Base-by-base conservation (phyloP, 2,329 filamentous ascomycete species). In the Ceratocystis harringtonii region DNA sequence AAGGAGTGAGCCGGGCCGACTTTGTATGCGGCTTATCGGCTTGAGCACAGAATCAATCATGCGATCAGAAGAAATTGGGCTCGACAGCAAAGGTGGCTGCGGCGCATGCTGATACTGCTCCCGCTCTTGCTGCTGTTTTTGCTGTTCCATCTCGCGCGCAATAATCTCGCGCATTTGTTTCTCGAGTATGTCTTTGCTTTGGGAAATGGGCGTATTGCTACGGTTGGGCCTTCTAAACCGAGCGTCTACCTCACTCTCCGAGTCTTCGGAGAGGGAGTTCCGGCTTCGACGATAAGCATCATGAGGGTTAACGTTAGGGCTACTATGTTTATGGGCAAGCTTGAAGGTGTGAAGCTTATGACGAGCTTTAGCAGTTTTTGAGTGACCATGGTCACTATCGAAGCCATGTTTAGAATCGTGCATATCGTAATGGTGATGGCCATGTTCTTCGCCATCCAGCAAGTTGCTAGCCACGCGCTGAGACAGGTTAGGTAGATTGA, bases 131-230 rank as follows among this genome's bases (percentile, higher is more conserved):
- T 45, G 58, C 19, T 48, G 43, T 52, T 61, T 55, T 52, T 62
- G 58, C 55, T 78, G 77, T 12, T 74, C 73, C 5, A 77, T 78
- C 70, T 85, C 82, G 68, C 78, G 78, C 5, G 80, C 80, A 67
- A 85, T 77, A 75, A 84, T 80, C 66, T 84, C 81, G 66, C 79
- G 74, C 81, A 85, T 85, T 70, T 85, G 83, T 71, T 81, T 84
- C 68, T 84, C 81, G 12, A 85, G 73, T 12, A 85, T 74, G 66
- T 83, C 80, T 68, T 78, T 80, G 28, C 76, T 77, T 17, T 68
- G 64, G 69, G 78, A 80, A 60, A 77, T 78, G 65, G 79, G 76
- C 1, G 80, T 83, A 10, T 76, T 78, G 17, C 73, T 76, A 45
- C 78, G 77, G 25, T 70, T 73, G 62, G 75, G 73, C 68, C 72